Evolutionary conservation across 495 filamentous ascomycete species (phyloP).

Genomic region (Podospora pseudoanserina): DNA sequence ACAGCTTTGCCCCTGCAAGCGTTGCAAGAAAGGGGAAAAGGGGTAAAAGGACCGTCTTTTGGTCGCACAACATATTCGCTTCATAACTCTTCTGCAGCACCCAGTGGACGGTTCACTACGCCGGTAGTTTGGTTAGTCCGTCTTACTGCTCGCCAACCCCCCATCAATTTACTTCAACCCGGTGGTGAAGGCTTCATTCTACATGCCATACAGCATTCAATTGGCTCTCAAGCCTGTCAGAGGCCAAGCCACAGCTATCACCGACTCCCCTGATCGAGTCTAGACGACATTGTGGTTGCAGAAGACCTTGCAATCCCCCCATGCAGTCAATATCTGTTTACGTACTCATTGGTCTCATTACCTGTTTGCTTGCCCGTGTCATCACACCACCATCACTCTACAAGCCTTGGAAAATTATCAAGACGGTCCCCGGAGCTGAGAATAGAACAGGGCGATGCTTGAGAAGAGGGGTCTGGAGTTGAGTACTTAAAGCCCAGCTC

Average conservation of each 20-base stretch:
- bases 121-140: not conserved
- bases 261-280: not conserved
- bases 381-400: no score
- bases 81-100: not conserved
- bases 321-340: not conserved
- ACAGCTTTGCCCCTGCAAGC: not conserved
- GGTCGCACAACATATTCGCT: not conserved
- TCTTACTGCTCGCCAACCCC: not conserved
- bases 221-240: not conserved
- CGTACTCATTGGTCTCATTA: not conserved
- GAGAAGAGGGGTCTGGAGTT: not conserved
- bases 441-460: no score
- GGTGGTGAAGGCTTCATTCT: not conserved
- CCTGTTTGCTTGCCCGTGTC: no score
- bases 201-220: not conserved
- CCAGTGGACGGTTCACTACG: not conserved
- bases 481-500: not conserved
- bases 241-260: not conserved
- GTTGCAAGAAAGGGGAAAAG: not conserved
- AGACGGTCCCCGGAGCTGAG: no score
- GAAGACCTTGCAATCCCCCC: not conserved
- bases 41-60: not conserved
- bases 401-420: no score
- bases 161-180: not conserved
- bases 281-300: not conserved